A percentile compares a stretch with the other conserved stretches of the same genome.
phyloP scores from a whole-genome alignment of 2,329 filamentous ascomycete species.

The Curvularia spicifera region DNA sequence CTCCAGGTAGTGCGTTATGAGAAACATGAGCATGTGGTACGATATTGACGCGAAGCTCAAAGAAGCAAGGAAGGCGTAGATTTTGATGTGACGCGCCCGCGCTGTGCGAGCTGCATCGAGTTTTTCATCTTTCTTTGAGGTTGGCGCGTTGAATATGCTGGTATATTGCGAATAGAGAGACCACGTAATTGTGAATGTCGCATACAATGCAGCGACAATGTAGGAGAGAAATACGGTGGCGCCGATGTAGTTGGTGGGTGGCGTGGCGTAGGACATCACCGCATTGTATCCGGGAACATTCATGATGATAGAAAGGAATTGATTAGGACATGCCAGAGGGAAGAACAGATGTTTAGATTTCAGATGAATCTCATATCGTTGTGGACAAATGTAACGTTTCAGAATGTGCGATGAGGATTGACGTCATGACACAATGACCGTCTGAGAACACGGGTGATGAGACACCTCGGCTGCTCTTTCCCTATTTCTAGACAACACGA shows the following conservation, averaged over 20 bases:
- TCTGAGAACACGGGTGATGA: conserved; percentile 30
- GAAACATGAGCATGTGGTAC: conserved; percentile 43
- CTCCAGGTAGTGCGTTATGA: conserved; percentile 31
- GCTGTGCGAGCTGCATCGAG: conserved; percentile 22
- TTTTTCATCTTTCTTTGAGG: conserved; percentile 8
- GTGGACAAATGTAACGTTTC: conserved; percentile 5
- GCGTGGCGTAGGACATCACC: conserved; percentile 24
- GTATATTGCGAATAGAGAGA: conserved; percentile 32
- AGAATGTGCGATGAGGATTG: conserved; percentile 26
- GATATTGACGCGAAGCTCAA: conserved; percentile 39
- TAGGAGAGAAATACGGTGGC: conserved; percentile 41
- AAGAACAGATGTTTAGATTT: conserved; percentile 5
- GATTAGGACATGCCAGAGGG: not conserved
- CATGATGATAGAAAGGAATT: conserved; percentile 11
- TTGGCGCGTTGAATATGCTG: not conserved
- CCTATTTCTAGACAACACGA: not conserved
- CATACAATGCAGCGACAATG: conserved; percentile 36
- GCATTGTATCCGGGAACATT: conserved; percentile 10
- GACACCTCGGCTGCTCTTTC: conserved; percentile 15
- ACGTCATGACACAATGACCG: conserved; percentile 41
- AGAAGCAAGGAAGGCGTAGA: conserved; percentile 35
- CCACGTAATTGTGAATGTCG: conserved; percentile 24
- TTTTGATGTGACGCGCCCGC: conserved; percentile 34
- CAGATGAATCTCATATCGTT: conserved; percentile 15
- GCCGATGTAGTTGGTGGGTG: conserved; percentile 41